Evolutionary conservation across 495 filamentous ascomycete genomes (phyloP).

Genomic region (Tuber microsphaerosporum): DNA sequence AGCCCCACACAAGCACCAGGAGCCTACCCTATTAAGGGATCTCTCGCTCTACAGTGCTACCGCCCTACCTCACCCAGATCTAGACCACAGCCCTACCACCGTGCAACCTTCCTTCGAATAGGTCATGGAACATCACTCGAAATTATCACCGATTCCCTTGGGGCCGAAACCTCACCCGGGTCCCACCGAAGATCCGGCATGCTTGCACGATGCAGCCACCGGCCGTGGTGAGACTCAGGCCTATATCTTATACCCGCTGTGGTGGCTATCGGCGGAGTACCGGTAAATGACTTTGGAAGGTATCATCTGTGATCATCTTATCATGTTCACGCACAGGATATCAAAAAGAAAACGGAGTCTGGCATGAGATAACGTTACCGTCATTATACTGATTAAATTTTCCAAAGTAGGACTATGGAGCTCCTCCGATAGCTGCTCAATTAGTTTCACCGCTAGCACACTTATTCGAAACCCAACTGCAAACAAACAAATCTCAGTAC

Average conservation of each 20-base stretch:
- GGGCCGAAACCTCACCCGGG: neutral
- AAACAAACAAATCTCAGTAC: neutral
- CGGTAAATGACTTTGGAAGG: neutral
- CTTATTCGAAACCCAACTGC: neutral
- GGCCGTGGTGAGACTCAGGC: neutral
- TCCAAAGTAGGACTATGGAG: neutral
- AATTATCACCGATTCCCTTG: neutral
- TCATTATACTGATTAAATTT: neutral
- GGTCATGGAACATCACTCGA: neutral
- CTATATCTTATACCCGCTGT: neutral
- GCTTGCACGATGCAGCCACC: neutral
- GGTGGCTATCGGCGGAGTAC: neutral
- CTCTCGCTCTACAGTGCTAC: neutral
- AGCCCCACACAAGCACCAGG: neutral
- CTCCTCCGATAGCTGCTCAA: neutral
- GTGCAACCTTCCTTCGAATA: neutral
- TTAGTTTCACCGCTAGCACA: neutral
- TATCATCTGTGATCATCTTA: neutral
- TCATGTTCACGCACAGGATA: neutral
- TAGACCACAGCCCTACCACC: neutral
- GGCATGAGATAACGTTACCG: neutral
- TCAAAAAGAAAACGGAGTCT: neutral
- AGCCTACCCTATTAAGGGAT: neutral
- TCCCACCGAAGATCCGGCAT: neutral
- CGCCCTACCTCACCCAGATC: neutral